Evolutionary conservation across 2,329 filamentous ascomycete species (phyloP), one percentile per base, ranked within the genome.

Genomic region (Calonectria pteridis): DNA sequence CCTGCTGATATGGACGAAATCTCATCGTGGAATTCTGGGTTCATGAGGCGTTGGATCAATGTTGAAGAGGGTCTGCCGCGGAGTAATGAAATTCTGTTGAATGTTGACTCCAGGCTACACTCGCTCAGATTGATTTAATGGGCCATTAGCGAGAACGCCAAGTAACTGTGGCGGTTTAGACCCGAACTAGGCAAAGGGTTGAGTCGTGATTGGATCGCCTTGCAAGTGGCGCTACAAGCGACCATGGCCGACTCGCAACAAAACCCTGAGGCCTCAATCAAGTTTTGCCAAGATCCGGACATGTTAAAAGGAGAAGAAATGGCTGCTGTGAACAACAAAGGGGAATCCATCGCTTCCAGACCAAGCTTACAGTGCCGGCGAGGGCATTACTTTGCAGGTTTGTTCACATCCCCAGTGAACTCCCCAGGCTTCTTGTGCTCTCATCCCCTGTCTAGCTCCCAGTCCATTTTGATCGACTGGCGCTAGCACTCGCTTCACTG

Each of bases 401-500:
- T 23, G 43, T 13, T 46, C 43, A 3, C 40, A 23, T 46, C 18
- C 35, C 13, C 35, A 16, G 23, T 28, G 16, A 51, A 11, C 16
- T 6, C 6, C 28, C 14, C 1, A 10, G 31, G 16, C n/a, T 55
- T 33, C 10, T 20, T 33, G 26, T 11, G 20, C 55, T 11, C 23
- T 35, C n/a, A 59, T 26, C 18, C 55, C 18, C n/a, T 59, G 31
- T n/a, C 55, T 35, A 35, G 31, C 23, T 23, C 18, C 13, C 35
- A 23, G 35, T 23, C 55, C n/a, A 33, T 59, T 33, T 59, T 59
- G 31, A 59, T 59, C 55, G 20, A 37, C 55, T 16, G 5, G 33
- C 55, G 31, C 55, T 59, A 59, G n/a, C 26, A 16, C 35, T 59
- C 55, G 31, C 55, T 23, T 59, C 31, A 26, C 33, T 59, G 11